Evolutionary conservation across 805 yeast species (phyloP), one percentile per base, ranked within the genome.

Genomic region (Cyberlindnera lachancei): DNA sequence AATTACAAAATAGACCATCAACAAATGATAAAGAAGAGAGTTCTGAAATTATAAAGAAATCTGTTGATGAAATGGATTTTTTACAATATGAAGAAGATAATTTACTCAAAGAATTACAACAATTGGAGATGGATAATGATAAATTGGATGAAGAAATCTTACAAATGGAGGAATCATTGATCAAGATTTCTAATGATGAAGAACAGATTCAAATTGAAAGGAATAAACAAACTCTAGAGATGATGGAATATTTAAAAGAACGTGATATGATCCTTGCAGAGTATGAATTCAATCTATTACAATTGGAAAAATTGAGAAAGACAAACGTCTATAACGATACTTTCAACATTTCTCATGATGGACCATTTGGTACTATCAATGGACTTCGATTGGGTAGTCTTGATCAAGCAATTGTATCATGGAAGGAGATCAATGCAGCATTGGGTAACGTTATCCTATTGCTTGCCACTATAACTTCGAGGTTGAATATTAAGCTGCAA

Each of bases 361-460:
- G 90, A 5, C 73, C 73, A 21, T 85, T 83, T 58, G 96, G 94
- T 0, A 79, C 92, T 1, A 90, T 88, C 20, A 88, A 88, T 56
- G 90, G 88, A 0, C 64, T 85, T 17, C 59, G 95, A 35, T 53
- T 90, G n/a, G 97, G 97, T 0, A 64, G 75, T 11, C 54, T 74
- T 29, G 73, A 70, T 25, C 70, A 66, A 7, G 56, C 61, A 33
- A 70, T 67, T 38, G 83, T 88, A 0, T 80, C 94, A 2, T 86
- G 95, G 94, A 74, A 84, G 34, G 97, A 88, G 46, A 79, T 86
- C 26, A 88, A 87, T 51, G 92, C 94, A 2, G 96, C 94, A 0
- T 58, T 88, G 46, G 97, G 97, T 0, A 95, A 88, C 44, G 60
- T 88, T 3, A 70, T 84, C 3, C 58, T 86, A 10, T 56, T 90